phyloP scores from a whole-genome alignment of 176 grass and related monocot genomes.

The Zizania latifolia region DNA sequence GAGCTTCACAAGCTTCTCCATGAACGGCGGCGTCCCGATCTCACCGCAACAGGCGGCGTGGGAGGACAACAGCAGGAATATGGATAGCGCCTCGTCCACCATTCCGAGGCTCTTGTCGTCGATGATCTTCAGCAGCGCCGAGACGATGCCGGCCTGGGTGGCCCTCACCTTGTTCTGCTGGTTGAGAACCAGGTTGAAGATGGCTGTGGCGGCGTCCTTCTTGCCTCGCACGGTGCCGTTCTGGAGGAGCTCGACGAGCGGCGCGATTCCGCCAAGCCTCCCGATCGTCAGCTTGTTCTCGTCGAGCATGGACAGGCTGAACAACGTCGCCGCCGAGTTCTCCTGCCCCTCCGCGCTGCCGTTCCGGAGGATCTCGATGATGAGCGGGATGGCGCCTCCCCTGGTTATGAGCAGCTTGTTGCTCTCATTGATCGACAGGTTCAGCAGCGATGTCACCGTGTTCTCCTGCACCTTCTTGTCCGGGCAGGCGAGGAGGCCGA shows the following conservation, averaged over 20 bases:
- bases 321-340: conserved; percentile 68
- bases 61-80: conserved; percentile 52
- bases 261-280: conserved; percentile 39
- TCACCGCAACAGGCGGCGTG: conserved; percentile 34
- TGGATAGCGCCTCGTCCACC: conserved; percentile 66
- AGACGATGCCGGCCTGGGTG: conserved; percentile 38
- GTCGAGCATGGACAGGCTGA: conserved; percentile 69
- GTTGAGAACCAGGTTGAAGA: conserved; percentile 61
- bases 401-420: conserved; percentile 50
- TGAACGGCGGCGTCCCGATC: conserved; percentile 38
- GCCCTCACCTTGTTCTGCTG: conserved; percentile 51
- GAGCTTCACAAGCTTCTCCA: conserved; percentile 46
- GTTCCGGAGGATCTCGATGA: conserved; percentile 56
- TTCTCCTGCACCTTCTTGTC: conserved; percentile 64
- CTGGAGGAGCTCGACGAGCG: conserved; percentile 55
- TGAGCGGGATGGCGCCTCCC: conserved; percentile 52
- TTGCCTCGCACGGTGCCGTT: conserved; percentile 52
- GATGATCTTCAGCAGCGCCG: conserved; percentile 25
- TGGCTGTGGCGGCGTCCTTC: conserved; percentile 70
- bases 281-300: conserved; percentile 56
- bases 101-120: conserved; percentile 48
- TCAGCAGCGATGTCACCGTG: conserved; percentile 61
- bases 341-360: conserved; percentile 52
- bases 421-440: conserved; percentile 63
- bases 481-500: conserved; percentile 45